phyloP scores from a whole-genome alignment of 768 basidiomycete genomes.

The Podaxis carcinomalis region DNA sequence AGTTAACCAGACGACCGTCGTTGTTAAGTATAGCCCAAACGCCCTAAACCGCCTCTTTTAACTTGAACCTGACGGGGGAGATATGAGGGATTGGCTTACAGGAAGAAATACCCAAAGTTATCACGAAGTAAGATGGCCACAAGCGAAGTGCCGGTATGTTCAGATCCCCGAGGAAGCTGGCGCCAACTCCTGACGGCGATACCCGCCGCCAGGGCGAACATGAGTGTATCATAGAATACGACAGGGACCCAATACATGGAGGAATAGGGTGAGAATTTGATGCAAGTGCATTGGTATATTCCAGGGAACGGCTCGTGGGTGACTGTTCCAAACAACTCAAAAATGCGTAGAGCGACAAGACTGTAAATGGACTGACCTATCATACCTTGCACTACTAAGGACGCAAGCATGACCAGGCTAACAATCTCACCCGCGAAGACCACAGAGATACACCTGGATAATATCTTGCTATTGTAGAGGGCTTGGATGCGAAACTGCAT shows the following conservation, averaged over 20 bases:
- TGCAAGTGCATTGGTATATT: constrained; percentile 9
- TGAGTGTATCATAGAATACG: constrained; percentile 22
- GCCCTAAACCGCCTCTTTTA: constrained; percentile 13
- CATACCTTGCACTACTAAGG: constrained; percentile 14
- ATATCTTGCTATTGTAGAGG: constrained; percentile 17
- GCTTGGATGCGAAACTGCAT: constrained; percentile 15
- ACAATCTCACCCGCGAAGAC: constrained; percentile 19
- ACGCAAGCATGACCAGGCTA: constrained; percentile 14
- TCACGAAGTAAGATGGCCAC: constrained; percentile 23
- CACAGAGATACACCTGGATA: constrained; percentile 14
- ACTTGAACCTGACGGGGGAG: not conserved
- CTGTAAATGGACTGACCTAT: constrained; percentile 12
- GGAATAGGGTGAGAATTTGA: constrained; percentile 17
- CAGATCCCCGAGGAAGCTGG: not conserved
- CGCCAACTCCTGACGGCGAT: constrained; percentile 11
- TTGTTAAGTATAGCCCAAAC: constrained; percentile 20
- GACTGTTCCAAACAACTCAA: constrained; percentile 3
- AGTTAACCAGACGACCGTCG: constrained; percentile 21
- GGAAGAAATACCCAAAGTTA: constrained; percentile 21
- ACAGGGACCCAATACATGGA: constrained; percentile 25
- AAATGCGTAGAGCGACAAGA: not conserved
- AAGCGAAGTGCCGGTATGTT: constrained; percentile 13
- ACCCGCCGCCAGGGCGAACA: constrained; percentile 21
- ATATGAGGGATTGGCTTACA: constrained; percentile 14
- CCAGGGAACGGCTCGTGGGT: constrained; percentile 3